Evolutionary conservation across 768 basidiomycete species (phyloP).

Genomic region (Pulveroboletus sp.): DNA sequence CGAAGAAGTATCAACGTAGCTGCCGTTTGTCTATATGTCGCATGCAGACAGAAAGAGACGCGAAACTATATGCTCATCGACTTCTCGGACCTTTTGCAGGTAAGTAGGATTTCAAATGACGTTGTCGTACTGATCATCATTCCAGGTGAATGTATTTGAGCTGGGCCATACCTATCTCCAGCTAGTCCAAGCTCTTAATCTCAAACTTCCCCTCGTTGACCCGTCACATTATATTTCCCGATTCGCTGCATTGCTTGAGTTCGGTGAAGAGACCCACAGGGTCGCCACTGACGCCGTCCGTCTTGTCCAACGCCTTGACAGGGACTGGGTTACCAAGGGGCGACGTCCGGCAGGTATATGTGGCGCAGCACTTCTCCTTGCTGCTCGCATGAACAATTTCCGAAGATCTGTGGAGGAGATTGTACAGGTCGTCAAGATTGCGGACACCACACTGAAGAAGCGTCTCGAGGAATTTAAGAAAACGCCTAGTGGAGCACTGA

Average conservation of each 20-base stretch:
- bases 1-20: constrained; percentile 89
- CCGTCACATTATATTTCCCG: constrained; percentile 96
- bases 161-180: constrained; percentile 95
- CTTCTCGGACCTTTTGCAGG: constrained; percentile 94
- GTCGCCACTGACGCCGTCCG: constrained; percentile 93
- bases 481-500: constrained; percentile 80
- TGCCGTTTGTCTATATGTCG: constrained; percentile 92
- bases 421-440: constrained; percentile 98
- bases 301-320: constrained; percentile 88
- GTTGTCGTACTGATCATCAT: neutral
- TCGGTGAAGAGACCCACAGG: constrained; percentile 88
- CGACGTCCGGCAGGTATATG: constrained; percentile 96
- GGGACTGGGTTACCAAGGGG: constrained; percentile 97
- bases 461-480: constrained; percentile 92
- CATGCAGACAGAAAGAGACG: constrained; percentile 87
- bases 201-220: constrained; percentile 85
- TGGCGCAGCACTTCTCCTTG: constrained; percentile 90
- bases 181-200: constrained; percentile 80
- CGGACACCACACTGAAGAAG: constrained; percentile 91
- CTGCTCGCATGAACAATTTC: constrained; percentile 98
- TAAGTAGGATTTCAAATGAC: constrained; percentile 24
- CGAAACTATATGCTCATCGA: constrained; percentile 97
- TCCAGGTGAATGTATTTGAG: constrained; percentile 93
- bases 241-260: constrained; percentile 91
- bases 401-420: constrained; percentile 90